These are phyloP conservation scores for Nicotiana sylvestris DNA, from an alignment of 257 asterid genomes.

Conservation along the genomic window DNA sequence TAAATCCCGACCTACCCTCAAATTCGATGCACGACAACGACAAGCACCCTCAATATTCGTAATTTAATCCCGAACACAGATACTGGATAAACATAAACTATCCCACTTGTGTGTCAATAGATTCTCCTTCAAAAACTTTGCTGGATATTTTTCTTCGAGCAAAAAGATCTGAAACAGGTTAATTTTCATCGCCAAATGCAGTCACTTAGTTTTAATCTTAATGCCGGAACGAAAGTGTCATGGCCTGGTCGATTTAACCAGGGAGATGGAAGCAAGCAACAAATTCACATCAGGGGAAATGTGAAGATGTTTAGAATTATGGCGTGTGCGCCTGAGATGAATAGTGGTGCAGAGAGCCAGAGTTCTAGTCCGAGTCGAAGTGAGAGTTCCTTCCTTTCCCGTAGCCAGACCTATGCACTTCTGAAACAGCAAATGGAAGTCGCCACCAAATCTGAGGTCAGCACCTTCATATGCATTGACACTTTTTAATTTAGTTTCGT, in stretches of 20 bases:
- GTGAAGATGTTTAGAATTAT: constrained; percentile 31
- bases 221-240: constrained; percentile 19
- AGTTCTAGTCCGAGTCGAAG: constrained; percentile 33
- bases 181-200: constrained; percentile 25
- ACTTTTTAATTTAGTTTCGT: background rate
- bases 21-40: background rate
- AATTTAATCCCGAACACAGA: background rate
- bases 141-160: background rate
- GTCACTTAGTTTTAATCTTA: constrained; percentile 45
- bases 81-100: background rate
- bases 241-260: constrained; percentile 31
- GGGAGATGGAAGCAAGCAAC: constrained; percentile 19
- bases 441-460: constrained; percentile 82
- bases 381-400: constrained; percentile 41
- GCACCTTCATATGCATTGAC: background rate
- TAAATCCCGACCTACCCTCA: background rate
- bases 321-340: constrained; percentile 37
- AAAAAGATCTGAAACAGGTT: constrained; percentile 13
- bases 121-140: background rate
- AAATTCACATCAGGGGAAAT: constrained; percentile 11
- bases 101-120: background rate
- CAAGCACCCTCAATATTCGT: background rate
- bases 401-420: constrained; percentile 61
- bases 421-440: constrained; percentile 81
- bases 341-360: constrained; percentile 24